These are phyloP conservation scores for Colletotrichum costaricense DNA, from an alignment of 2,329 filamentous ascomycete genomes.

Conservation along the genomic window DNA sequence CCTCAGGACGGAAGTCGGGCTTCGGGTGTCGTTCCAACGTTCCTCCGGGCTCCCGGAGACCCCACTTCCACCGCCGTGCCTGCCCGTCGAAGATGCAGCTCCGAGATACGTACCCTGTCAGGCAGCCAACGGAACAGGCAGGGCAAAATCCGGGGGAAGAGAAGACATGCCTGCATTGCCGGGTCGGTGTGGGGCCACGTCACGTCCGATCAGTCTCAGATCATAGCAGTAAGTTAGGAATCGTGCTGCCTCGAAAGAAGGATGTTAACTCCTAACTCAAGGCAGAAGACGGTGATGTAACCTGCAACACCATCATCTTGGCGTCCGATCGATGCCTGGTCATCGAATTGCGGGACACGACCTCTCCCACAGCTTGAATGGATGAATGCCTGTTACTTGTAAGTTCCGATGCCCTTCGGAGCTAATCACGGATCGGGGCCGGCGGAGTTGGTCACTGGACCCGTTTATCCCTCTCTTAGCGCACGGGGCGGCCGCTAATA, in stretches of 20 bases:
- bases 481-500: neutral
- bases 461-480: neutral
- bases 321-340: neutral
- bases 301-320: neutral
- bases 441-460: neutral
- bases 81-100: neutral
- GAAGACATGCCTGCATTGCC: neutral
- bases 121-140: neutral
- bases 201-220: neutral
- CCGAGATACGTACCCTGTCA: neutral
- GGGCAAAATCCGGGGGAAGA: neutral
- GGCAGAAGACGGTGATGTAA: neutral
- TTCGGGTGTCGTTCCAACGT: neutral
- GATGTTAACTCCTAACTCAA: neutral
- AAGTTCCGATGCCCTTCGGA: neutral
- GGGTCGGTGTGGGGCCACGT: neutral
- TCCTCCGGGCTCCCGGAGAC: too few species aligned
- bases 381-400: too few species aligned
- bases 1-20: neutral
- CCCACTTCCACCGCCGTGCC: neutral
- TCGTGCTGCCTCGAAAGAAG: neutral
- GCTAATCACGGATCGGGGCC: neutral
- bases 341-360: too few species aligned
- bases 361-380: neutral
- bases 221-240: neutral